A percentile compares a stretch with the other conserved stretches of the same genome.
Conservation (phyloP, 1,284 basidiomycete species). For the Cystobasidium sp. region DNA sequence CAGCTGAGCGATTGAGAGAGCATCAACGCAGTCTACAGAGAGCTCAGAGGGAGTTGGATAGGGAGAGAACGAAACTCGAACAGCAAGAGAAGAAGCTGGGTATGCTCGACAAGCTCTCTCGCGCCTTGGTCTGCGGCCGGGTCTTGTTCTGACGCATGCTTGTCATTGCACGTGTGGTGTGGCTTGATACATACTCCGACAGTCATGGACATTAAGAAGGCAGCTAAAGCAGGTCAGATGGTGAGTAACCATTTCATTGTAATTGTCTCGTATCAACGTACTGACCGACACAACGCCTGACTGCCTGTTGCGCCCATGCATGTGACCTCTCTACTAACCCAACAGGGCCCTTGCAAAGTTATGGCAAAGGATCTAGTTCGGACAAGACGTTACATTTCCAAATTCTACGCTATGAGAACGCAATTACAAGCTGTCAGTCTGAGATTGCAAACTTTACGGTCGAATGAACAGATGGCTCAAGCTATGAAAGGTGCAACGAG, state of each 20-base stretch:
- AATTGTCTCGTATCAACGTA: not conserved
- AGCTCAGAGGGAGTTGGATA: constrained; percentile 94
- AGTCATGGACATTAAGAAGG: constrained; percentile 88
- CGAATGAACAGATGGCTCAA: constrained; percentile 98
- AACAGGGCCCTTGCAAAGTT: constrained; percentile 93
- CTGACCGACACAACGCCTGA: too few relatives aligned
- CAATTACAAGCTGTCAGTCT: constrained; percentile 95
- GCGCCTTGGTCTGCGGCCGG: not conserved
- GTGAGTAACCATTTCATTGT: constrained; percentile 61
- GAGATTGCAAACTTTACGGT: constrained; percentile 92
- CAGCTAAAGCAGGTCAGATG: constrained; percentile 93
- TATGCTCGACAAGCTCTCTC: not conserved
- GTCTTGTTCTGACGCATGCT: not conserved
- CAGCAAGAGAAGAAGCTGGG: constrained; percentile 66
- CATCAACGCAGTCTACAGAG: constrained; percentile 95
- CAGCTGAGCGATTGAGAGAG: constrained; percentile 92
- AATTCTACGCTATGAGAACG: constrained; percentile 98
- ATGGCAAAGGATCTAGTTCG: constrained; percentile 99
- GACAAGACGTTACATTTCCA: constrained; percentile 92
- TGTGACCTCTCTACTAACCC: constrained; percentile 9
- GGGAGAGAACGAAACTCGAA: constrained; percentile 92
- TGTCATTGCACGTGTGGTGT: constrained; percentile 2
- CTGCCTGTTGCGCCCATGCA: constrained; percentile 15
- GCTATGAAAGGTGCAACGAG: constrained; percentile 98
- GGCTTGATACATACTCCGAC: not conserved